Evolutionary conservation across 1,284 basidiomycete species (phyloP), one percentile per base, ranked within the genome.

Genomic region (Cryptococcus sp.): DNA sequence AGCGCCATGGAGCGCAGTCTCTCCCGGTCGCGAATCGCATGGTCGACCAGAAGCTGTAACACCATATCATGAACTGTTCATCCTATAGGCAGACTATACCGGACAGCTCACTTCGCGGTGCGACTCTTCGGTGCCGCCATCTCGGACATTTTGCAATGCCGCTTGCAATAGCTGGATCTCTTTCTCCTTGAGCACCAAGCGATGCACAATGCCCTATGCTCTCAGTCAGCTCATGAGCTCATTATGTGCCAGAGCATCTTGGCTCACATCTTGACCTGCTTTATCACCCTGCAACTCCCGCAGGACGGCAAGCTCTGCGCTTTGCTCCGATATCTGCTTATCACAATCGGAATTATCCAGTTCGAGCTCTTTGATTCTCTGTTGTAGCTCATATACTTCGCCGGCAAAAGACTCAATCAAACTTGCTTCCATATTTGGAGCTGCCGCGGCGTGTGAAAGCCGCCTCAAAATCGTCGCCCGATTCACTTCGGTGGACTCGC

Each of bases 141-240:
- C 46, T 8, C 51, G 34, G n/a, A 48, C 20, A 10, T 25, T 17
- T 11, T 22, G 29, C n/a, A 93, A 75, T 65, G 92, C 89, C 3
- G 83, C 81, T 70, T 87, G 86, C 5, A 94, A 81, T 57, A 87
- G 85, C 7, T 85, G 73, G 1, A 91, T 89, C 72, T 92, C 85
- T 70, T 89, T 91, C 78, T 94, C 91, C 73, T 92, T 93, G 68
- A 87, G 84, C 3, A 89, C 84, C 7, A 94, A 79, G 8, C 89
- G 85, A 69, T 91, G 89, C 13, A 93, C 85, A n/a, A 93, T 73
- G 1, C 88, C 89, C 63, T 87, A 84, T 20, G 17, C 17, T 3
- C 25, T 46, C 38, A 19, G 51, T 20, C 26, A 41, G 34, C 19
- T 51, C 10, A 26, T 17, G 3, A 17, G 17, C 5, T 19, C 22